These are phyloP conservation scores for Mortierella sp. DNA, from an alignment of 371 early-diverging fungal genomes.

Conservation along the genomic window DNA sequence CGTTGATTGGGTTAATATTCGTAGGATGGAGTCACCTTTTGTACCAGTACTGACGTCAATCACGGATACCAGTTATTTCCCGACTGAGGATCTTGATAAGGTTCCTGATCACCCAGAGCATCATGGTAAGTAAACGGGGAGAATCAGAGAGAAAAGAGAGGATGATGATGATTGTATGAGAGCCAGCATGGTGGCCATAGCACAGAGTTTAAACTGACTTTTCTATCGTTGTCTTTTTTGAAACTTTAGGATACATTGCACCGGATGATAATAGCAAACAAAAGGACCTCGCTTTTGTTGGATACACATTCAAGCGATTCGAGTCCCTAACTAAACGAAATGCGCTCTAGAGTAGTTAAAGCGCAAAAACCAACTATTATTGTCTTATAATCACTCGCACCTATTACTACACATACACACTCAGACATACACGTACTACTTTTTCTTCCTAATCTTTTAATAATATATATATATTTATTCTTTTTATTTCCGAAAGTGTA, in stretches of 20 bases:
- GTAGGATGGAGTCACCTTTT: slow-evolving; percentile 91
- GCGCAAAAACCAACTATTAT: background rate
- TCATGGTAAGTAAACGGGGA: slow-evolving; percentile 16
- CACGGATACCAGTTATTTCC: slow-evolving; percentile 98
- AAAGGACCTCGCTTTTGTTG: slow-evolving; percentile 96
- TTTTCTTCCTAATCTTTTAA: background rate
- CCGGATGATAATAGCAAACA: slow-evolving; percentile 70
- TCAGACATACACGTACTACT: too few relatives aligned
- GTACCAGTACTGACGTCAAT: slow-evolving; percentile 94
- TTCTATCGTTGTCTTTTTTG: background rate
- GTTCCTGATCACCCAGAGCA: slow-evolving; percentile 67
- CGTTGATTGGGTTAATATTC: slow-evolving; percentile 93
- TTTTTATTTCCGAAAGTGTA: background rate
- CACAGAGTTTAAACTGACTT: background rate
- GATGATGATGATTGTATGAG: background rate
- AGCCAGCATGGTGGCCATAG: background rate
- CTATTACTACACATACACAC: too few relatives aligned
- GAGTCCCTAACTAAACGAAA: slow-evolving; percentile 88
- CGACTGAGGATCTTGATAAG: slow-evolving; percentile 91
- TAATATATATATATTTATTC: background rate
- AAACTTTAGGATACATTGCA: slow-evolving; percentile 35
- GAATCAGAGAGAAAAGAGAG: background rate
- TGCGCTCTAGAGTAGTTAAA: slow-evolving; percentile 65
- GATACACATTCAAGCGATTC: slow-evolving; percentile 96
- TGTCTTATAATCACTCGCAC: background rate